Evolutionary conservation across 441 rosid genomes (phyloP), one percentile per base, ranked within the genome.

Genomic region (Erodium moschatum): DNA sequence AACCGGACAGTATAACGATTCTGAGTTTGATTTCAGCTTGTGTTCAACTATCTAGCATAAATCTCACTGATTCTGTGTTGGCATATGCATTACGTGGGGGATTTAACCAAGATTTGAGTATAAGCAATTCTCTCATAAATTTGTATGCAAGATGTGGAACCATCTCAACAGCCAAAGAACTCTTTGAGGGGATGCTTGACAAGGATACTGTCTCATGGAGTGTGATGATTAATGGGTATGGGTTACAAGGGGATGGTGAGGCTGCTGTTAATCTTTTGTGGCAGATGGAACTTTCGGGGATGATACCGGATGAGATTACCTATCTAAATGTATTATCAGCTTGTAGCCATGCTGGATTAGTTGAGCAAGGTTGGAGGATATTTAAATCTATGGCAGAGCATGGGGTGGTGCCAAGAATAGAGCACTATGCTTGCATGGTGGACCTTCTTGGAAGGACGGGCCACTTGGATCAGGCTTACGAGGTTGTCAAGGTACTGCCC

Each of bases 11-110:
- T 19, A 16, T 81, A 15, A 85, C 86, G 46, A 60, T 79, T 66
- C 54, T 83, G 38, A 76, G 77, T 73, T 73, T 83, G 46, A 73
- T 80, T 62, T 80, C 79, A 9, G 82, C 86, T 1, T 77, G 66
- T 74, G 60, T 75, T 72, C 73, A 74, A 18, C 60, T 80, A 21
- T 74, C 76, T 56, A 61, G 69, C 69, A 15, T 66, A 7, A 50
- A 16, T 19, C 74, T 77, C 33, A 16, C 67, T 35, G 58, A 50
- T 62, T 74, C 77, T 50, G 69, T 74, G 12, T 61, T 67, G 70
- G 74, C 80, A 66, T 72, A 61, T 40, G 44, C 79, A 19, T 66
- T 81, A 70, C 70, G 10, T 65, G 77, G 65, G 71, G 85, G 85
- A 46, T 77, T 76, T 12, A 71, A 65, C 48, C 74, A 67, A 66